These are phyloP conservation scores for Aspergillus sp. DNA, from an alignment of 2,329 filamentous ascomycete genomes.

Conservation along the genomic window DNA sequence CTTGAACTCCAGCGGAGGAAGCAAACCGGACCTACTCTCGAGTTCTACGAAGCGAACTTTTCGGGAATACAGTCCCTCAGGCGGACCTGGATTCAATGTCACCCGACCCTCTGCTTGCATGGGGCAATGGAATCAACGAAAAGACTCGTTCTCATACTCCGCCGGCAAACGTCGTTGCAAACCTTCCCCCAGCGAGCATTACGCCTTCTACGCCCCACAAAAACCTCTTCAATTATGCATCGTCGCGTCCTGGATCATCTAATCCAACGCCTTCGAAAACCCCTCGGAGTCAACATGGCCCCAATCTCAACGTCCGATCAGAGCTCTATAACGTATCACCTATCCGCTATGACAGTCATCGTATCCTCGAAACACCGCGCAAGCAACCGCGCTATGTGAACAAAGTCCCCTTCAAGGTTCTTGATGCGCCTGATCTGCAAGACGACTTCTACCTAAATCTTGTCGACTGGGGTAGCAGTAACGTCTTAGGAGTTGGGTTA, in stretches of 20 bases:
- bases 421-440: slow-evolving; percentile 89
- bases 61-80: slow-evolving; percentile 83
- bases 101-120: slow-evolving; percentile 42
- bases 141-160: slow-evolving; percentile 71
- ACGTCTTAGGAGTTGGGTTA: slow-evolving; percentile 84
- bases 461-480: slow-evolving; percentile 94
- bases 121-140: slow-evolving; percentile 48
- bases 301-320: slow-evolving; percentile 78
- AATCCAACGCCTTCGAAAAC: slow-evolving; percentile 84
- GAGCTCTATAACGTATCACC: slow-evolving; percentile 95
- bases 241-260: slow-evolving; percentile 62
- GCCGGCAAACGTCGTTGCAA: slow-evolving; percentile 55
- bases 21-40: slow-evolving; percentile 88
- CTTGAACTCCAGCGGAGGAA: slow-evolving; percentile 59
- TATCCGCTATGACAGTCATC: slow-evolving; percentile 84
- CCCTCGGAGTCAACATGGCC: slow-evolving; percentile 75
- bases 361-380: slow-evolving; percentile 81
- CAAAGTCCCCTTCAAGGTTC: slow-evolving; percentile 94
- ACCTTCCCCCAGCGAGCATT: slow-evolving; percentile 60
- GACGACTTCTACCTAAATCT: slow-evolving; percentile 98
- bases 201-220: slow-evolving; percentile 95
- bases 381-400: slow-evolving; percentile 83
- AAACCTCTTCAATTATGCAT: slow-evolving; percentile 90
- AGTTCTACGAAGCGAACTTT: slow-evolving; percentile 80
- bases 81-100: slow-evolving; percentile 55